phyloP scores from a whole-genome alignment of 2,329 filamentous ascomycete genomes.

The Verticillium alfalfae region DNA sequence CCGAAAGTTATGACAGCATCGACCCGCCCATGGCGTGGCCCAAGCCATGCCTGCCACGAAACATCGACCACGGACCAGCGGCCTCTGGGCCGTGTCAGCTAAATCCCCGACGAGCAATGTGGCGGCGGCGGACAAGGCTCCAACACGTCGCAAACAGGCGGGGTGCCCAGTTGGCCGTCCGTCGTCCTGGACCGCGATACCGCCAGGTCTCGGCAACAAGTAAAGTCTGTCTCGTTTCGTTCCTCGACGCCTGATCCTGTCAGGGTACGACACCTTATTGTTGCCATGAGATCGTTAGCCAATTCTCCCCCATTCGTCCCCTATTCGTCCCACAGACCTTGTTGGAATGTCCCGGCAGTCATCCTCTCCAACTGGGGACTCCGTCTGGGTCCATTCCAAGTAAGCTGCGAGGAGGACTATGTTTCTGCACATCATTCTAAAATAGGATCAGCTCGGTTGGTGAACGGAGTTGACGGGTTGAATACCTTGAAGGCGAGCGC shows the following conservation, averaged over 20 bases:
- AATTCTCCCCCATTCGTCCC: background rate
- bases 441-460: background rate
- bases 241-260: background rate
- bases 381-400: background rate
- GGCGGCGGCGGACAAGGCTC: background rate
- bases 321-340: background rate
- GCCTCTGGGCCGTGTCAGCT: constrained; percentile 5
- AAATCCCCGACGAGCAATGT: constrained; percentile 5
- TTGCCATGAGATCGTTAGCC: background rate
- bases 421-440: constrained; percentile 1
- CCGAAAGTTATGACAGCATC: constrained; percentile 9
- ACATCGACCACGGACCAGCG: constrained; percentile 1
- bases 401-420: background rate
- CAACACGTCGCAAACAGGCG: background rate
- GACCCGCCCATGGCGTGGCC: constrained; percentile 7
- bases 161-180: background rate
- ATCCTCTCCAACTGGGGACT: background rate
- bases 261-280: background rate
- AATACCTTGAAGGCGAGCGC: background rate
- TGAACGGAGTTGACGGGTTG: background rate
- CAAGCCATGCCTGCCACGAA: constrained; percentile 9
- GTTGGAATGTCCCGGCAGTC: background rate
- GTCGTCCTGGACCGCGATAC: background rate
- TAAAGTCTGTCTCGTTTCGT: background rate
- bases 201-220: background rate